Conservation (phyloP, 2,329 filamentous ascomycete species). For the Hymenoscyphus occultus region DNA sequence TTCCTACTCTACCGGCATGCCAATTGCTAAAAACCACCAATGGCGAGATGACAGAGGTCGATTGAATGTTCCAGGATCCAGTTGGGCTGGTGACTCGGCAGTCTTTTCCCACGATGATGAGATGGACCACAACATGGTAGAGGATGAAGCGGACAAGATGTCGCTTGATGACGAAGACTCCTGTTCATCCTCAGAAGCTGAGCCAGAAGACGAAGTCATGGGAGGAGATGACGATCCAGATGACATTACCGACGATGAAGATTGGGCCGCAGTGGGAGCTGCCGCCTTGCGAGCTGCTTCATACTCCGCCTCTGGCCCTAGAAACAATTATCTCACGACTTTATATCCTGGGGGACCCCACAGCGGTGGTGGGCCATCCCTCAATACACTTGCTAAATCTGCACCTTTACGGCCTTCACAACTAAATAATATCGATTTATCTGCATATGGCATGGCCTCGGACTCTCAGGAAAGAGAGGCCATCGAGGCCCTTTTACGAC, state of each 20-base stretch:
- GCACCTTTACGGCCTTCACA: conserved; percentile 37
- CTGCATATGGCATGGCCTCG: conserved; percentile 41
- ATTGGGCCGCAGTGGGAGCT: conserved; percentile 88
- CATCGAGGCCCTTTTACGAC: conserved; percentile 74
- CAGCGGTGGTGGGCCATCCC: conserved; percentile 37
- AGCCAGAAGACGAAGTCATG: conserved; percentile 60
- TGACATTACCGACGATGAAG: conserved; percentile 91
- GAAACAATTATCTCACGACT: conserved; percentile 44
- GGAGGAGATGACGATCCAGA: conserved; percentile 74
- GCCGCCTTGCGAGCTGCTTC: conserved; percentile 73
- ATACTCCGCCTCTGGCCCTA: conserved; percentile 56
- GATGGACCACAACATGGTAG: conserved; percentile 63
- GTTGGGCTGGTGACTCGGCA: conserved; percentile 66
- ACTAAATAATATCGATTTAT: conserved; percentile 50
- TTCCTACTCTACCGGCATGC: conserved; percentile 51
- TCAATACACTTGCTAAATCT: conserved; percentile 33
- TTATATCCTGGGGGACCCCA: conserved; percentile 45
- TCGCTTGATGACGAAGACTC: conserved; percentile 74
- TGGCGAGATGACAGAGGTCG: conserved; percentile 48
- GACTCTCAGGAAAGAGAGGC: conserved; percentile 77
- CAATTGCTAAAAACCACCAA: conserved; percentile 48
- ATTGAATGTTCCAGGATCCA: conserved; percentile 53
- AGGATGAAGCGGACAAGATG: conserved; percentile 93
- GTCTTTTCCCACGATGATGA: conserved; percentile 72
- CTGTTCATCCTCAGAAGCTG: conserved; percentile 74